Evolutionary conservation across 2,329 filamentous ascomycete genomes (phyloP).

Genomic region (Didymella sp.): DNA sequence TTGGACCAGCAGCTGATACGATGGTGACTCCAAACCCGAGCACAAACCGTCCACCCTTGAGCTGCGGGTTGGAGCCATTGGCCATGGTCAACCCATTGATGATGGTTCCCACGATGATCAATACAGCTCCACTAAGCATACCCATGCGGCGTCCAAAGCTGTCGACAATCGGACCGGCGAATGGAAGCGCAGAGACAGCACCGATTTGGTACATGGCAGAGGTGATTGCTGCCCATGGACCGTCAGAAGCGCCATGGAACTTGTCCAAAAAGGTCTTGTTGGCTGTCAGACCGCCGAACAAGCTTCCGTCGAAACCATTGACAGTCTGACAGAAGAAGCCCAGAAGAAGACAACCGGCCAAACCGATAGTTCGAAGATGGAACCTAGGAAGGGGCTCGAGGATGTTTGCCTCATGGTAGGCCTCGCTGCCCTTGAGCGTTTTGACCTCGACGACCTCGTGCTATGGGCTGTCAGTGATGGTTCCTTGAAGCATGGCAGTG

Average conservation of each 20-base stretch:
- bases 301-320: not conserved
- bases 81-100: not conserved
- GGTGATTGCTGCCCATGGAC: slow-evolving; percentile 1
- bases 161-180: not conserved
- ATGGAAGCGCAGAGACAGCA: not conserved
- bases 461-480: not conserved
- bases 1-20: slow-evolving; percentile 65
- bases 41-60: slow-evolving; percentile 67
- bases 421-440: slow-evolving; percentile 1
- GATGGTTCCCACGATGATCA: not conserved
- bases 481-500: not conserved
- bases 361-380: not conserved
- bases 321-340: slow-evolving; percentile 2
- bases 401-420: not conserved
- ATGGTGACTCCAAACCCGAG: slow-evolving; percentile 69
- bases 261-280: not conserved
- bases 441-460: not conserved
- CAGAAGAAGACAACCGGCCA: not conserved
- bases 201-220: slow-evolving; percentile 3
- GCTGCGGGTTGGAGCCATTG: not conserved
- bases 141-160: not conserved
- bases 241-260: not conserved
- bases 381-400: not conserved
- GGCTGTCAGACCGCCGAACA: not conserved
- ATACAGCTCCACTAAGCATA: not conserved